A percentile compares a stretch with the other conserved stretches of the same genome.
Conservation (phyloP, 805 yeast species). For the Myxozyma neotropica region DNA sequence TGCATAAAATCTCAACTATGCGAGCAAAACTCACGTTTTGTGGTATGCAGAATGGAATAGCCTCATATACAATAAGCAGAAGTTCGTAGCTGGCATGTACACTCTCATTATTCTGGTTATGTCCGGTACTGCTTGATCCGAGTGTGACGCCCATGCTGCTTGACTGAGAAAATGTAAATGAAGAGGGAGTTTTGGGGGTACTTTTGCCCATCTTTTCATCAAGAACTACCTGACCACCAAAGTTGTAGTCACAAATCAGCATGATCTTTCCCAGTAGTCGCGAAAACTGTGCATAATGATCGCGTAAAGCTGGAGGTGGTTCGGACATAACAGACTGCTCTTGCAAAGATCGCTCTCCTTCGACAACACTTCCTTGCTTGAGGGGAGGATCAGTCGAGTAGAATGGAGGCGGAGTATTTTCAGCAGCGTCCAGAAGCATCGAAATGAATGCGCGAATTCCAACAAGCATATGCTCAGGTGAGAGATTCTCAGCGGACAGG, state of each 20-base stretch:
- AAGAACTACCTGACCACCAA: slow-evolving; percentile 52
- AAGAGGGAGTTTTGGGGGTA: slow-evolving; percentile 26
- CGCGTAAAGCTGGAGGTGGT: slow-evolving; percentile 28
- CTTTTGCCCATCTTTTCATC: slow-evolving; percentile 40
- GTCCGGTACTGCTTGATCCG: background rate
- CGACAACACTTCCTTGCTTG: slow-evolving; percentile 8
- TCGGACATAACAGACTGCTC: background rate
- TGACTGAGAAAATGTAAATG: slow-evolving; percentile 15
- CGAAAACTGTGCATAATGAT: slow-evolving; percentile 71
- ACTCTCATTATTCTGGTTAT: background rate
- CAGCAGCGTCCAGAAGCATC: slow-evolving; percentile 62
- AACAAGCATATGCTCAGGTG: slow-evolving; percentile 70
- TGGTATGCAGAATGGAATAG: slow-evolving; percentile 69
- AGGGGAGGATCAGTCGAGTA: slow-evolving; percentile 61
- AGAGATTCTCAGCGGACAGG: slow-evolving; percentile 56
- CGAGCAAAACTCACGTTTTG: slow-evolving; percentile 59
- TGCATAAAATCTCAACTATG: slow-evolving; percentile 72
- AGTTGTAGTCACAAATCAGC: slow-evolving; percentile 60
- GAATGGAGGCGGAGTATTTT: slow-evolving; percentile 60
- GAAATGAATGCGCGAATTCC: slow-evolving; percentile 71
- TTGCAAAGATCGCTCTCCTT: background rate
- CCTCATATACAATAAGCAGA: slow-evolving; percentile 68
- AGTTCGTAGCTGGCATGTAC: slow-evolving; percentile 54
- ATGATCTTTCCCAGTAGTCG: slow-evolving; percentile 57
- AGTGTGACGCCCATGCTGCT: background rate